A percentile compares a stretch with the other conserved stretches of the same genome.
These are phyloP conservation scores for Epichloe festucae DNA, from an alignment of 2,329 filamentous ascomycete species.

Conservation along the genomic window DNA sequence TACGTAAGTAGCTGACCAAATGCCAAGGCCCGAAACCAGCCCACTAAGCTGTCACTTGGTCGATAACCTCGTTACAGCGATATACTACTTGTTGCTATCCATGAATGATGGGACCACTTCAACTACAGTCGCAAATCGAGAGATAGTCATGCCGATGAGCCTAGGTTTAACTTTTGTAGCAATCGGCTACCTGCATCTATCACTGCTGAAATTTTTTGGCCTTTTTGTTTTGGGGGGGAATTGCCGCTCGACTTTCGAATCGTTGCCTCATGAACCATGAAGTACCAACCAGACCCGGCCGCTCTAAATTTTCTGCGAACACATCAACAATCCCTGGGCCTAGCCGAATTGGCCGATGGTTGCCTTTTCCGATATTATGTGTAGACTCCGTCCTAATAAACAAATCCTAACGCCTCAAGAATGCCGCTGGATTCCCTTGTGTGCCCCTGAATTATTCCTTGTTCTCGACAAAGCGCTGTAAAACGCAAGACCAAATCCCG, in stretches of 20 bases:
- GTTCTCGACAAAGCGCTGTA: constrained; percentile 2
- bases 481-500: too few relatives aligned
- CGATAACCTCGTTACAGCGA: constrained; percentile 11
- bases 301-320: not conserved
- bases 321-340: not conserved
- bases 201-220: not conserved
- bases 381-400: constrained; percentile 5
- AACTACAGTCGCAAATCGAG: not conserved
- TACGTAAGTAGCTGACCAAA: not conserved
- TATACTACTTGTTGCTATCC: not conserved
- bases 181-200: not conserved
- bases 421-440: constrained; percentile 4
- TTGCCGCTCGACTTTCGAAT: not conserved
- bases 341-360: not conserved
- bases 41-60: not conserved
- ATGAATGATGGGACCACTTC: not conserved
- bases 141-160: not conserved
- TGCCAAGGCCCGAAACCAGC: not conserved
- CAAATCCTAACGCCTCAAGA: constrained; percentile 6
- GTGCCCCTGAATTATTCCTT: not conserved
- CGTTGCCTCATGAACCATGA: not conserved
- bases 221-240: not conserved
- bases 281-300: not conserved
- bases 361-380: constrained; percentile 5
- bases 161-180: not conserved